Percentiles rank a stretch among this genome's conserved stretches.
Conservation (phyloP, 2,329 filamentous ascomycete species). For the Fusarium sp. region DNA sequence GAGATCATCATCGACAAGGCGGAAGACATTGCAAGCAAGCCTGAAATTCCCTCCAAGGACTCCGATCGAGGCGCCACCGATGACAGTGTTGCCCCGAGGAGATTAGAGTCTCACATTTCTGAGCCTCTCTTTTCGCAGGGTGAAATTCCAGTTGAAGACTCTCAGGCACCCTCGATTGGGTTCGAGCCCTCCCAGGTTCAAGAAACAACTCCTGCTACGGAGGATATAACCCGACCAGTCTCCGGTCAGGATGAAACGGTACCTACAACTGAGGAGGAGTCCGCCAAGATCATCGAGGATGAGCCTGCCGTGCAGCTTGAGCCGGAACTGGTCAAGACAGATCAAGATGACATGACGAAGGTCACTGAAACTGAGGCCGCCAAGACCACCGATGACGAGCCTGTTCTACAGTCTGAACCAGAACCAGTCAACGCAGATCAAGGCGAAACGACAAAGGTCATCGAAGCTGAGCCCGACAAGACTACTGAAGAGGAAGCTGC, state of each 20-base stretch:
- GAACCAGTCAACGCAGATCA: no score
- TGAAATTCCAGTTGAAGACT: constrained; percentile 45
- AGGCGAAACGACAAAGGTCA: no score
- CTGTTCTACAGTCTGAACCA: neutral
- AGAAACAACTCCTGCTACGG: constrained; percentile 15
- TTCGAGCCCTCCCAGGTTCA: constrained; percentile 45
- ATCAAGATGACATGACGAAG: neutral
- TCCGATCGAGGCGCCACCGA: constrained; percentile 3
- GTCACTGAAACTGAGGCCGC: neutral
- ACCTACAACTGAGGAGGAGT: constrained; percentile 7
- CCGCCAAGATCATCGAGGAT: neutral
- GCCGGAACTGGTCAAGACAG: constrained; percentile 1
- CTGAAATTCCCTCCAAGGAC: constrained; percentile 1
- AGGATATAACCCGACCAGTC: constrained; percentile 9
- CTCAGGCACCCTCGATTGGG: constrained; percentile 43
- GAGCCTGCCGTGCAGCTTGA: neutral
- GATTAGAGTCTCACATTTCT: constrained; percentile 46
- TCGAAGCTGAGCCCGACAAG: no score
- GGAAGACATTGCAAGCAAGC: constrained; percentile 10
- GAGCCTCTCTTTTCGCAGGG: constrained; percentile 54
- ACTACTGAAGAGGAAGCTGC: no score
- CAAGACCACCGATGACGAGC: constrained; percentile 8
- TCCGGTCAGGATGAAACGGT: neutral
- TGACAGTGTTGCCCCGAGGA: constrained; percentile 8
- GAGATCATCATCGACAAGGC: constrained; percentile 17